A percentile compares a stretch with the other conserved stretches of the same genome.
phyloP scores from a whole-genome alignment of 2,329 filamentous ascomycete species.

The Ambrosiella xylebori region DNA sequence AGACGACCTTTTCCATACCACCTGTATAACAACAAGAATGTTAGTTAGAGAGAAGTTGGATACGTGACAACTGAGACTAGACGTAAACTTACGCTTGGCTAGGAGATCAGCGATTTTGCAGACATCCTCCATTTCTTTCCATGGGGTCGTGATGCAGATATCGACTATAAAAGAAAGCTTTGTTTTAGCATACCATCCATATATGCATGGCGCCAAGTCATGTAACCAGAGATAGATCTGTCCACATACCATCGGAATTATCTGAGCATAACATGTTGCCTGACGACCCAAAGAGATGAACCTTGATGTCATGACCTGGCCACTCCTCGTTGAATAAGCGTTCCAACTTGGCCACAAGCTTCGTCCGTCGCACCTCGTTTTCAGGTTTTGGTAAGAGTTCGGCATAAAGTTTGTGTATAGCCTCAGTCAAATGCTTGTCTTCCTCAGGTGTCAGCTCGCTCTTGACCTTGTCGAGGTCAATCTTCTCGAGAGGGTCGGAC shows the following conservation, averaged over 20 bases:
- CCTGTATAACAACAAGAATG: constrained; percentile 34
- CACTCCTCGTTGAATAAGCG: constrained; percentile 77
- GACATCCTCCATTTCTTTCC: constrained; percentile 74
- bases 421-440: constrained; percentile 56
- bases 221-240: background rate
- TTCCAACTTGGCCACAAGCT: constrained; percentile 74
- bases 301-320: constrained; percentile 77
- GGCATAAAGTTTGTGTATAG: constrained; percentile 75
- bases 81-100: constrained; percentile 52
- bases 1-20: constrained; percentile 93
- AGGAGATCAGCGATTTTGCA: constrained; percentile 80
- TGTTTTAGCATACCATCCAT: background rate
- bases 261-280: constrained; percentile 88
- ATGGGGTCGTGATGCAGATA: constrained; percentile 87
- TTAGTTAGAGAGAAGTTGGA: background rate
- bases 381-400: constrained; percentile 65
- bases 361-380: constrained; percentile 57
- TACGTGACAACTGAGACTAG: background rate
- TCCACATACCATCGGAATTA: constrained; percentile 70
- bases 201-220: background rate
- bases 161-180: constrained; percentile 46
- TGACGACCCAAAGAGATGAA: constrained; percentile 94
- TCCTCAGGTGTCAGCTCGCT: constrained; percentile 53
- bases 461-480: constrained; percentile 56
- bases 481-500: constrained; percentile 56